Evolutionary conservation across 1,139 yeast species (phyloP).

Genomic region (Entelexis sorbosivorans): DNA sequence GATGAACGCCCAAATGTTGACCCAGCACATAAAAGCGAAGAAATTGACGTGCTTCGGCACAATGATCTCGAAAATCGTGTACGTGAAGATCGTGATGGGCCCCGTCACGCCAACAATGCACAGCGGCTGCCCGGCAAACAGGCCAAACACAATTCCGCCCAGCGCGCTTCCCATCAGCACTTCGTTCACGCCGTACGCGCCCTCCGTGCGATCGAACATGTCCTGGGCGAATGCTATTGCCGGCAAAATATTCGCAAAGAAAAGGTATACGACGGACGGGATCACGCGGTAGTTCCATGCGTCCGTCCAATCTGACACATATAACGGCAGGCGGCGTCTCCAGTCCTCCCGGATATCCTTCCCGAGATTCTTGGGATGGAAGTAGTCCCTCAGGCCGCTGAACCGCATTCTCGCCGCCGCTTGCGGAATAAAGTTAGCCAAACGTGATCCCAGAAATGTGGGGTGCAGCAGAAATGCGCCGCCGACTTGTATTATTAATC

Average conservation of each 20-base stretch:
- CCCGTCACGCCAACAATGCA: conserved; percentile 96
- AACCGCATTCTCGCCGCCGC: background rate
- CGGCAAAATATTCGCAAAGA: conserved; percentile 80
- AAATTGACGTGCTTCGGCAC: conserved; percentile 54
- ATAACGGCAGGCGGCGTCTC: conserved; percentile 49
- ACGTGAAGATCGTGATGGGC: conserved; percentile 82
- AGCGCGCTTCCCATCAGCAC: conserved; percentile 71
- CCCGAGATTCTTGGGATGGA: conserved; percentile 1
- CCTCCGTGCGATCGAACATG: conserved; percentile 77
- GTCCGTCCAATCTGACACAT: conserved; percentile 68
- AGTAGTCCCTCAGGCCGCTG: background rate
- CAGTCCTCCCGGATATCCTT: conserved; percentile 36
- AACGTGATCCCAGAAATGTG: background rate
- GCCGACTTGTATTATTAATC: background rate
- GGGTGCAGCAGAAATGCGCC: background rate
- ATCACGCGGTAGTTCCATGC: conserved; percentile 79
- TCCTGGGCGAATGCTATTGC: conserved; percentile 96
- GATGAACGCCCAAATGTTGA: conserved; percentile 81
- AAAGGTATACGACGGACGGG: conserved; percentile 72
- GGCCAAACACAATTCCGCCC: conserved; percentile 82
- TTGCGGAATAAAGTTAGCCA: background rate
- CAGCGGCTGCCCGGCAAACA: conserved; percentile 78
- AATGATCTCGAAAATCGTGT: conserved; percentile 77
- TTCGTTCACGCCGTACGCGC: conserved; percentile 85
- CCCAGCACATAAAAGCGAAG: conserved; percentile 94